Conservation (phyloP, 1,284 basidiomycete species). For the Cutaneotrichosporon curvatum region DNA sequence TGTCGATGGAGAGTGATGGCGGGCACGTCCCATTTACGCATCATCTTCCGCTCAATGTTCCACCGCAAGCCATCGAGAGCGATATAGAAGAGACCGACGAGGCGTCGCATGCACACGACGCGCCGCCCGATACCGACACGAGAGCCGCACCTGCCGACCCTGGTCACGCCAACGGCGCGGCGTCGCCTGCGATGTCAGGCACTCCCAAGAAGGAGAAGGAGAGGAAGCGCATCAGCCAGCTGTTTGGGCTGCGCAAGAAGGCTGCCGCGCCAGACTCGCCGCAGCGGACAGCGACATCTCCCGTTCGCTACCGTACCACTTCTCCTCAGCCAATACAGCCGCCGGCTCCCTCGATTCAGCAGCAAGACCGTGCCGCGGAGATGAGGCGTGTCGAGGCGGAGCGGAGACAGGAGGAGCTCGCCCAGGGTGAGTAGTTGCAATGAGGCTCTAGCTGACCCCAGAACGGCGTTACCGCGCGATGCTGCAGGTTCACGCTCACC, state of each 20-base stretch:
- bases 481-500: slow-evolving; percentile 40
- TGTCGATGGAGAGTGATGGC: slow-evolving; percentile 16
- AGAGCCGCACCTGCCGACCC: not conserved
- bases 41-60: slow-evolving; percentile 14
- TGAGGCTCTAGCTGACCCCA: slow-evolving; percentile 13
- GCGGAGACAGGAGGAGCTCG: slow-evolving; percentile 34
- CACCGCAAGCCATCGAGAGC: not conserved
- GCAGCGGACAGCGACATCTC: not conserved
- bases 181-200: no score
- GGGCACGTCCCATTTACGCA: slow-evolving; percentile 38
- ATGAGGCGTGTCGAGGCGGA: slow-evolving; percentile 31
- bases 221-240: slow-evolving; percentile 8
- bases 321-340: not conserved
- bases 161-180: not conserved
- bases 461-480: slow-evolving; percentile 37
- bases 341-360: not conserved
- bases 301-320: not conserved
- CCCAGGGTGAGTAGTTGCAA: slow-evolving; percentile 27
- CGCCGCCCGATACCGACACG: not conserved
- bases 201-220: no score
- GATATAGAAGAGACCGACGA: slow-evolving; percentile 20
- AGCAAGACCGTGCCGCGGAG: slow-evolving; percentile 18
- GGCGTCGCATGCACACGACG: not conserved
- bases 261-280: slow-evolving; percentile 1
- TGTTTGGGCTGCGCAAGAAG: slow-evolving; percentile 14